Conservation (phyloP, 1,284 basidiomycete genomes). For the Pisolithus thermaeus region DNA sequence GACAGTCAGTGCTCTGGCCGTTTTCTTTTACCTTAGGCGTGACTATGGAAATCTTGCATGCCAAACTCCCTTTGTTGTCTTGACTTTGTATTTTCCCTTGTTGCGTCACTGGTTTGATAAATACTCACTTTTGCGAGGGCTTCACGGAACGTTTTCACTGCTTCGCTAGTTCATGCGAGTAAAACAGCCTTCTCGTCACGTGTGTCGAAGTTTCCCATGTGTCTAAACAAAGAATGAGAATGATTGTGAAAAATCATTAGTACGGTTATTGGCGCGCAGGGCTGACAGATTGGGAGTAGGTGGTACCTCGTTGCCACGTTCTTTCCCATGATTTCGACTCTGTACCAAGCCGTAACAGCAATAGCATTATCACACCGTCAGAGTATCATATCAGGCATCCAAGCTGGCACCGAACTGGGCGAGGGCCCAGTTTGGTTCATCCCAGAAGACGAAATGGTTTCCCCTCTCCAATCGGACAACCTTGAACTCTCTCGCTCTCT, state of each 20-base stretch:
- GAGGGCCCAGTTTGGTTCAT: constrained; percentile 17
- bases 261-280: no score
- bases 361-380: no score
- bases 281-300: no score
- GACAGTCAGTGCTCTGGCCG: no score
- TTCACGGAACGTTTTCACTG: constrained; percentile 25
- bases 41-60: no score
- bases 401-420: not conserved
- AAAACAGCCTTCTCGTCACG: not conserved
- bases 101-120: constrained; percentile 16
- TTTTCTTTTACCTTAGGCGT: no score
- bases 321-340: no score
- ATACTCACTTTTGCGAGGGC: constrained; percentile 8
- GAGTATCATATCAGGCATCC: not conserved
- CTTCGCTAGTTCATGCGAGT: constrained; percentile 11
- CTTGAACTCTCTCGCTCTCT: constrained; percentile 19
- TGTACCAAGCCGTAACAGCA: no score
- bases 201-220: no score
- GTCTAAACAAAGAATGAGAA: not conserved
- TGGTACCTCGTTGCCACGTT: no score
- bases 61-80: not conserved
- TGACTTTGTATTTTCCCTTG: not conserved
- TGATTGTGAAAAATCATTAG: no score
- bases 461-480: constrained; percentile 14
- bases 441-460: constrained; percentile 29